Percentiles rank a stretch among this genome's conserved stretches.
These are phyloP conservation scores for Przewalskia tangutica DNA, from an alignment of 257 asterid genomes.

Conservation along the genomic window DNA sequence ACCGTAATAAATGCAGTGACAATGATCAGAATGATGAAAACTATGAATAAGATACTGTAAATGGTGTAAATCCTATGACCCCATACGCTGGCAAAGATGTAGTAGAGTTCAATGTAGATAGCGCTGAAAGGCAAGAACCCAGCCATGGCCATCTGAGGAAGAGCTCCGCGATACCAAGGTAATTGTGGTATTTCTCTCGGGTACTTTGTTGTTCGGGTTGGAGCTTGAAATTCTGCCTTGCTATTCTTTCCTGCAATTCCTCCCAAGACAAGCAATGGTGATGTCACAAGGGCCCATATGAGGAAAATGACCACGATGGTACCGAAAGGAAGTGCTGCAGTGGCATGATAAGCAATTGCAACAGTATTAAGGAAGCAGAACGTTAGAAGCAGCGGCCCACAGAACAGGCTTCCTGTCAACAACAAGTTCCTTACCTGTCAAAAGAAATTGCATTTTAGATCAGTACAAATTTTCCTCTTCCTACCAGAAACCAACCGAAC, in stretches of 20 bases:
- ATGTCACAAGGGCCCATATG: slow-evolving; percentile 26
- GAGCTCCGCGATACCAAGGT: slow-evolving; percentile 23
- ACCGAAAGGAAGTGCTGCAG: slow-evolving; percentile 26
- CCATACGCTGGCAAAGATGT: slow-evolving; percentile 30
- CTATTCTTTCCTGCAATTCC: slow-evolving; percentile 27
- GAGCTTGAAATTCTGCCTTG: slow-evolving; percentile 24
- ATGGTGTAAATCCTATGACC: slow-evolving; percentile 26
- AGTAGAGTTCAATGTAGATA: slow-evolving; percentile 21
- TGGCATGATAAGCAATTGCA: slow-evolving; percentile 22
- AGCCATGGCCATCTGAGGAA: slow-evolving; percentile 33
- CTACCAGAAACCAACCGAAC: not conserved
- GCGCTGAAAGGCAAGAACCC: slow-evolving; percentile 29
- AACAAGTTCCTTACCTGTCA: slow-evolving; percentile 24
- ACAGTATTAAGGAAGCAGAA: slow-evolving; percentile 25
- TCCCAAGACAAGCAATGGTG: slow-evolving; percentile 27
- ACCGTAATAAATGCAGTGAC: slow-evolving; percentile 24
- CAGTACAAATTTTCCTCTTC: not conserved
- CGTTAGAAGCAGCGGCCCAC: slow-evolving; percentile 22
- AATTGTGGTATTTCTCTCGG: slow-evolving; percentile 26
- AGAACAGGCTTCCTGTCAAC: slow-evolving; percentile 20
- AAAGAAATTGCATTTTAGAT: not conserved
- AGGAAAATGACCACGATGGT: slow-evolving; percentile 23
- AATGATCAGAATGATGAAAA: slow-evolving; percentile 19
- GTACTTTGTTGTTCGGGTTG: slow-evolving; percentile 23
- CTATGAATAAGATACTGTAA: slow-evolving; percentile 21